A percentile compares a stretch with the other conserved stretches of the same genome.
phyloP scores from a whole-genome alignment of 139 green algal species.

The Picochlorum sp. region DNA sequence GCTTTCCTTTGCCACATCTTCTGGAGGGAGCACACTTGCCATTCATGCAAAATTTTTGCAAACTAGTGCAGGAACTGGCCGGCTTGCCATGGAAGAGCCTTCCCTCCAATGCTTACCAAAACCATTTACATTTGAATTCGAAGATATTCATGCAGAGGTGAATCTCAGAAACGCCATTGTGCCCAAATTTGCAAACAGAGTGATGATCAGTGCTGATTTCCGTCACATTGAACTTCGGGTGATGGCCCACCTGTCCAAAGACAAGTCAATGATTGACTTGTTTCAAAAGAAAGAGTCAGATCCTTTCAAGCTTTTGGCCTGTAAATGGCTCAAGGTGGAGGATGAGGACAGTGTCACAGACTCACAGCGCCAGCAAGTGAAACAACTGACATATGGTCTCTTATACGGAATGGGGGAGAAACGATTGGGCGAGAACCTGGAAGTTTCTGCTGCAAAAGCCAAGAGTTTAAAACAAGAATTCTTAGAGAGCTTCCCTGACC shows the following conservation, averaged over 20 bases:
- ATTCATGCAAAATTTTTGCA: slow-evolving; percentile 43
- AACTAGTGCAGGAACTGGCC: slow-evolving; percentile 58
- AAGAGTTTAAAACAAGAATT: slow-evolving; percentile 21
- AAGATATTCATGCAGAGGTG: background rate
- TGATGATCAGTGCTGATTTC: slow-evolving; percentile 64
- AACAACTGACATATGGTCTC: slow-evolving; percentile 68
- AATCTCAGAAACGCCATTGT: slow-evolving; percentile 5
- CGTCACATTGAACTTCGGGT: slow-evolving; percentile 79
- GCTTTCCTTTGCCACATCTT: background rate
- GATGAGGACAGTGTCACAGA: slow-evolving; percentile 31
- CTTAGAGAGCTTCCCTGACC: slow-evolving; percentile 22
- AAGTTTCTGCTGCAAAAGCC: slow-evolving; percentile 27
- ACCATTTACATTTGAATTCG: slow-evolving; percentile 14
- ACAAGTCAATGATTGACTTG: slow-evolving; percentile 42
- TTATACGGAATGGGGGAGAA: slow-evolving; percentile 65
- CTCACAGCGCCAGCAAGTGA: slow-evolving; percentile 44
- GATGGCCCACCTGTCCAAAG: slow-evolving; percentile 78
- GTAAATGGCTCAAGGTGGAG: slow-evolving; percentile 40
- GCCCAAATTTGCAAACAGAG: background rate
- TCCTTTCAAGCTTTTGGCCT: slow-evolving; percentile 67
- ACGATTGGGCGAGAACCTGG: slow-evolving; percentile 38
- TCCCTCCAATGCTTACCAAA: slow-evolving; percentile 57
- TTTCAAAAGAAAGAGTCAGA: slow-evolving; percentile 47
- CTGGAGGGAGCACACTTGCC: background rate
- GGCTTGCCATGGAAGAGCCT: slow-evolving; percentile 71